A percentile compares a stretch with the other conserved stretches of the same genome.
Evolutionary conservation across 2,329 filamentous ascomycete species (phyloP).

Genomic region (Paraphaeosphaeria sporulosa): DNA sequence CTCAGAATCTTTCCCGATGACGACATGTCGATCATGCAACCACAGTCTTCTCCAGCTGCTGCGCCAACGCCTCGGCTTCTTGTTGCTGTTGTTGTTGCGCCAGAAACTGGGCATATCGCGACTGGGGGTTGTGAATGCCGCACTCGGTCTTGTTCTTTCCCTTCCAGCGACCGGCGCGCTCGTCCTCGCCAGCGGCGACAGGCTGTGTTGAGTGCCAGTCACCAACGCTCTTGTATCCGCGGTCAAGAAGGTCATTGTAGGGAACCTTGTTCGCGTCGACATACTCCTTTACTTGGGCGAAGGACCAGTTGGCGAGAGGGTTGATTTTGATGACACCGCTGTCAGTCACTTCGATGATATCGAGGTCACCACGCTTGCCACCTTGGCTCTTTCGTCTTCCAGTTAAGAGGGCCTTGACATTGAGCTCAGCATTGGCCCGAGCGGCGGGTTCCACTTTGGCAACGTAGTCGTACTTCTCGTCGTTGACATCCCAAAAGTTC

Average conservation of each 20-base stretch:
- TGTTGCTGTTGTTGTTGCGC: slow-evolving; percentile 74
- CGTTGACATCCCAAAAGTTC: slow-evolving; percentile 82
- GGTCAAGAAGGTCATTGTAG: slow-evolving; percentile 90
- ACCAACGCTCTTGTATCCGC: slow-evolving; percentile 96
- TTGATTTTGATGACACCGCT: slow-evolving; percentile 96
- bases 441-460: slow-evolving; percentile 98
- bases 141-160: slow-evolving; percentile 96
- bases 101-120: slow-evolving; percentile 87
- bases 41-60: slow-evolving; percentile 39
- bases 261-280: slow-evolving; percentile 86
- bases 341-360: slow-evolving; percentile 93
- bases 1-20: slow-evolving; percentile 27
- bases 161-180: slow-evolving; percentile 96
- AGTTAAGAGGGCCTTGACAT: slow-evolving; percentile 89
- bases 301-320: slow-evolving; percentile 92
- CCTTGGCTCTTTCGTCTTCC: slow-evolving; percentile 92
- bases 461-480: slow-evolving; percentile 93
- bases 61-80: slow-evolving; percentile 46
- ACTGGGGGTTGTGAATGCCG: slow-evolving; percentile 98
- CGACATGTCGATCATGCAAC: slow-evolving; percentile 30
- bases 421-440: slow-evolving; percentile 85
- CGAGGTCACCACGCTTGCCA: slow-evolving; percentile 86
- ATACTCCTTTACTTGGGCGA: slow-evolving; percentile 88
- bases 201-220: slow-evolving; percentile 98
- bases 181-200: slow-evolving; percentile 89